phyloP scores from a whole-genome alignment of 768 basidiomycete genomes.

The Plicaturopsis crispa region DNA sequence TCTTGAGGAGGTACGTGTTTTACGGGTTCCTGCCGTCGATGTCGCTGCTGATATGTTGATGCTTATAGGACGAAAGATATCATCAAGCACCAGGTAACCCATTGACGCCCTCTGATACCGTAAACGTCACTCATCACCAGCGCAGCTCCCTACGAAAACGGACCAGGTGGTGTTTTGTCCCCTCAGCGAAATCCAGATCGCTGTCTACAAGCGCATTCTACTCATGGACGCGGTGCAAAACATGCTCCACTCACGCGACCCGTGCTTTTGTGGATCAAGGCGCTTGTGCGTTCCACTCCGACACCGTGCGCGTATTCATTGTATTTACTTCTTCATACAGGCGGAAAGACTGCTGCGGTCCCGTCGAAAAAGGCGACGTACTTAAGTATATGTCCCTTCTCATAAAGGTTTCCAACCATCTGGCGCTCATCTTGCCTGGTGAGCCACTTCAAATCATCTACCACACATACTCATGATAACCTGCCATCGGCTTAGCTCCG shows the following conservation, averaged over 20 bases:
- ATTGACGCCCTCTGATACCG: not conserved
- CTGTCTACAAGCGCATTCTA: conserved; percentile 68
- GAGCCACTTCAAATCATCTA: conserved; percentile 1
- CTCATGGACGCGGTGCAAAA: conserved; percentile 60
- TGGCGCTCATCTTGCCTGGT: conserved; percentile 83
- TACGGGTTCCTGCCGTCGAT: not conserved
- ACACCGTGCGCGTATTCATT: too few species aligned
- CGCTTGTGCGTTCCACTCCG: conserved; percentile 35
- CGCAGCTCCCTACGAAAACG: conserved; percentile 76
- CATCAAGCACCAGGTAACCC: conserved; percentile 54
- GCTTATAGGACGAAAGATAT: conserved; percentile 60
- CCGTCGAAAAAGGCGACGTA: conserved; percentile 38
- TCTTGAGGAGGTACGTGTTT: conserved; percentile 59
- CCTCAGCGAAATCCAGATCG: conserved; percentile 60
- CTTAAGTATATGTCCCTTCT: conserved; percentile 78
- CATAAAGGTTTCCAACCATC: conserved; percentile 84
- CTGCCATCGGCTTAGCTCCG: conserved; percentile 51
- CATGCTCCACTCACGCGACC: conserved; percentile 62
- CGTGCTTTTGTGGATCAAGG: conserved; percentile 62
- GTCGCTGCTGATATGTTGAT: not conserved
- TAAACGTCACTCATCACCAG: not conserved
- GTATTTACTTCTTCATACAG: conserved; percentile 27
- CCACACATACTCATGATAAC: not conserved
- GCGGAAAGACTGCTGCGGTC: conserved; percentile 52
- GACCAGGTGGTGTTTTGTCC: conserved; percentile 96